Conservation (phyloP, 2,329 filamentous ascomycete species). For the Monilinia aucupariae region DNA sequence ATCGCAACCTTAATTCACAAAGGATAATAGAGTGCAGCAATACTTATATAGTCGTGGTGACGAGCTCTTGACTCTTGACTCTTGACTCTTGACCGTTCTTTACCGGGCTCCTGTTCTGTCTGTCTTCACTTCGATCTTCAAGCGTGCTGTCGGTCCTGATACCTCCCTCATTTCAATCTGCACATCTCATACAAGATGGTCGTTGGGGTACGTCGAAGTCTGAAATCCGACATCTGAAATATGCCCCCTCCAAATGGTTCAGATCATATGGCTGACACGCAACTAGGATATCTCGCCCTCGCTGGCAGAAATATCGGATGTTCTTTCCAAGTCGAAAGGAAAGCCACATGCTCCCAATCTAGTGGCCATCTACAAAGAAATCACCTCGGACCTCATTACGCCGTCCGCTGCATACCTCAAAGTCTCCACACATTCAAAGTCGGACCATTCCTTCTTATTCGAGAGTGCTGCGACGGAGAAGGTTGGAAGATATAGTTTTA, state of each 20-base stretch:
- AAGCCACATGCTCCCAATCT: conserved; percentile 62
- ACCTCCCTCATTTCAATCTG: not conserved
- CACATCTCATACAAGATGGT: conserved; percentile 24
- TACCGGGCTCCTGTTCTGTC: too few species aligned
- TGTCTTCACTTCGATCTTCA: too few species aligned
- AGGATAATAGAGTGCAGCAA: too few species aligned
- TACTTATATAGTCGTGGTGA: too few species aligned
- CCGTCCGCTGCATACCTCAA: conserved; percentile 95
- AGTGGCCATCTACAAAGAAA: conserved; percentile 75
- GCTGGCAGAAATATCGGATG: conserved; percentile 52
- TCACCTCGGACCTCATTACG: conserved; percentile 87
- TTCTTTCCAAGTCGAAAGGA: conserved; percentile 47
- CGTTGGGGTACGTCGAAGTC: conserved; percentile 25
- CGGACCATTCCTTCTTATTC: conserved; percentile 85
- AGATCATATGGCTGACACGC: conserved; percentile 25
- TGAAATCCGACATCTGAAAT: conserved; percentile 25
- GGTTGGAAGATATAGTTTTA: conserved; percentile 91
- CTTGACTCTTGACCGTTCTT: too few species aligned
- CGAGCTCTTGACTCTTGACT: too few species aligned
- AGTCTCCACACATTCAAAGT: conserved; percentile 67
- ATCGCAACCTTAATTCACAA: too few species aligned
- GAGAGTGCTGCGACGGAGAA: conserved; percentile 93
- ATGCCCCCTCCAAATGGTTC: conserved; percentile 15
- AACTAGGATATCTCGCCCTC: conserved; percentile 50
- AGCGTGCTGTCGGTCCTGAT: too few species aligned